A percentile compares a stretch with the other conserved stretches of the same genome.
phyloP scores from a whole-genome alignment of 2,329 filamentous ascomycete genomes.

The Phaeophleospora eucalypticola region DNA sequence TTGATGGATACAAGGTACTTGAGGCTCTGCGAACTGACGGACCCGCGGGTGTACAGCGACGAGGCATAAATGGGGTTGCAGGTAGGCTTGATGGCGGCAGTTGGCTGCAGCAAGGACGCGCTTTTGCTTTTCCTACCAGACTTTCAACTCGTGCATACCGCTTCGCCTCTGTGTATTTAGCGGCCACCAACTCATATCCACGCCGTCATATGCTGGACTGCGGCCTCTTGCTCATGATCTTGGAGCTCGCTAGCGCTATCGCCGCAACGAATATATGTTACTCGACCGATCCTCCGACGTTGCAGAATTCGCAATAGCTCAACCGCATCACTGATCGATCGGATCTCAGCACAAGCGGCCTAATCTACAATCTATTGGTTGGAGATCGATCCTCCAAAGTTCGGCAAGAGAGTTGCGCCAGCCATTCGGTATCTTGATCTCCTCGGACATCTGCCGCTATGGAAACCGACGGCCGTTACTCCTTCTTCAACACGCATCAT shows the following conservation, averaged over 20 bases:
- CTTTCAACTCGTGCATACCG: background rate
- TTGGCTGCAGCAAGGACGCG: background rate
- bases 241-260: background rate
- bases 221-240: background rate
- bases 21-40: conserved; percentile 8
- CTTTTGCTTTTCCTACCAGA: conserved; percentile 1
- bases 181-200: background rate
- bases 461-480: too few species aligned
- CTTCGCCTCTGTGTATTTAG: conserved; percentile 2
- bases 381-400: too few species aligned
- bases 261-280: background rate
- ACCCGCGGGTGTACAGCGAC: background rate
- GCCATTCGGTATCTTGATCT: too few species aligned
- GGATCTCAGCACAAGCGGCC: too few species aligned
- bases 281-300: background rate
- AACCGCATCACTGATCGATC: background rate
- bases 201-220: background rate
- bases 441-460: too few species aligned
- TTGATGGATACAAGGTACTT: conserved; percentile 7
- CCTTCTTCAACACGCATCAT: too few species aligned
- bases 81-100: conserved; percentile 3
- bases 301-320: background rate
- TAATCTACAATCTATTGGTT: too few species aligned
- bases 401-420: too few species aligned
- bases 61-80: conserved; percentile 3